These are phyloP conservation scores for Salix koriyanagi DNA, from an alignment of 345 rosid genomes.

Conservation along the genomic window DNA sequence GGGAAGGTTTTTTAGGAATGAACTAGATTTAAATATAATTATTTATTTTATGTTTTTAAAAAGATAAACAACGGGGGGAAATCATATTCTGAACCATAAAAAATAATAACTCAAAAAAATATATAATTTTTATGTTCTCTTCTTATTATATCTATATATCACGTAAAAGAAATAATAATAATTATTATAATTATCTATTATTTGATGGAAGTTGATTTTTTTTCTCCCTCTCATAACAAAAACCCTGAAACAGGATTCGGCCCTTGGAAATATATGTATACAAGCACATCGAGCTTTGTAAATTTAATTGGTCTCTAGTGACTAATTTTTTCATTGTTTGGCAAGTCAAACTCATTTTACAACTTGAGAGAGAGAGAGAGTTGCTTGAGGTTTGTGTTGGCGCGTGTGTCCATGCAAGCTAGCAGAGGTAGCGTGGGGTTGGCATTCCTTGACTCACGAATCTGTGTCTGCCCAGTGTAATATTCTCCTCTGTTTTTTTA, in stretches of 20 bases:
- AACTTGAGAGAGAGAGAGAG: not conserved
- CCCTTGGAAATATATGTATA: not conserved
- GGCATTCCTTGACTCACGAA: slow-evolving; percentile 77
- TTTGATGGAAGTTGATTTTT: too few relatives aligned
- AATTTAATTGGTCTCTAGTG: not conserved
- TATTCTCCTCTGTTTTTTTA: too few relatives aligned
- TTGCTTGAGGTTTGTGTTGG: not conserved
- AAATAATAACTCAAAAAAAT: too few relatives aligned
- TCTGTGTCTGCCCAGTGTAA: slow-evolving; percentile 72
- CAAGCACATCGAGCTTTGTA: not conserved
- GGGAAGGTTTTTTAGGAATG: too few relatives aligned
- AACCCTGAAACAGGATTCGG: not conserved
- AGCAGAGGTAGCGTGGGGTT: slow-evolving; percentile 14
- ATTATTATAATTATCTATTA: too few relatives aligned
- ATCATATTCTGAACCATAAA: too few relatives aligned
- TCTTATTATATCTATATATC: too few relatives aligned
- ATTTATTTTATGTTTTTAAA: too few relatives aligned
- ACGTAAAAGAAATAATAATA: too few relatives aligned
- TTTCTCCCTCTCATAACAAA: not conserved
- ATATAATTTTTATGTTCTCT: too few relatives aligned
- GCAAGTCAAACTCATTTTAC: not conserved
- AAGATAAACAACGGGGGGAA: too few relatives aligned
- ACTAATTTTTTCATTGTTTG: not conserved
- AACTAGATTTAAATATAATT: too few relatives aligned
- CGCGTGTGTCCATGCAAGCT: not conserved